Evolutionary conservation across 1,284 basidiomycete species (phyloP), one percentile per base, ranked within the genome.

Genomic region (Afroboletus lepidellus): DNA sequence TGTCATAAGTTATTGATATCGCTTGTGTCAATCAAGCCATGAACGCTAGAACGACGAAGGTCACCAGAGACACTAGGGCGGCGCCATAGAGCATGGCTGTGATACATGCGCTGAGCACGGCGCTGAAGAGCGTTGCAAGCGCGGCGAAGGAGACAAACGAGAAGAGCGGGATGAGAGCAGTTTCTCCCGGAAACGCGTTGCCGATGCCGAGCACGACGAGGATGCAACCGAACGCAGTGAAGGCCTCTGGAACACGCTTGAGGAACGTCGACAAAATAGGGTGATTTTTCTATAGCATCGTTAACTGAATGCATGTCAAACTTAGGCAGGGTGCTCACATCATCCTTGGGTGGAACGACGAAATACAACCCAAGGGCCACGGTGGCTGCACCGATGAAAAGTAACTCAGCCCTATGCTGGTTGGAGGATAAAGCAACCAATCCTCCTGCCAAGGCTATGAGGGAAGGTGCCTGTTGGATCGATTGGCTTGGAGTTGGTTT

Each of bases 121-220:
- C 9, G 9, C 37, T 23, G 15, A 21, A n/a, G 18, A 50, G 13
- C 8, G 30, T 15, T 3, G 37, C 49, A 9, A 50, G 15, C 8
- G 46, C 49, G n/a, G 23, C 20, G 8, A 50, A 32, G 2, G 36
- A 49, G 13, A 49, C 21, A 18, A 38, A 50, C 1, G n/a, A 5
- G 15, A 50, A 33, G 18, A 50, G 46, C 4, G 49, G 45, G 8
- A 50, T 27, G 23, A 50, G 45, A 3, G 49, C 49, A 4, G 33
- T 2, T 15, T 50, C 9, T 7, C 32, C 20, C 8, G 49, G 46
- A 11, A 49, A 50, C 13, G 36, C 18, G 21, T 20, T 20, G 5
- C 29, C 36, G 8, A 49, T 49, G 15, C 49, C 49, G 5, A 50
- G 23, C 1, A 50, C 6, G 11, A 50, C 25, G 18, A 50, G 29